These are phyloP conservation scores for Leptographium flavum DNA, from an alignment of 2,329 filamentous ascomycete species.

Conservation along the genomic window DNA sequence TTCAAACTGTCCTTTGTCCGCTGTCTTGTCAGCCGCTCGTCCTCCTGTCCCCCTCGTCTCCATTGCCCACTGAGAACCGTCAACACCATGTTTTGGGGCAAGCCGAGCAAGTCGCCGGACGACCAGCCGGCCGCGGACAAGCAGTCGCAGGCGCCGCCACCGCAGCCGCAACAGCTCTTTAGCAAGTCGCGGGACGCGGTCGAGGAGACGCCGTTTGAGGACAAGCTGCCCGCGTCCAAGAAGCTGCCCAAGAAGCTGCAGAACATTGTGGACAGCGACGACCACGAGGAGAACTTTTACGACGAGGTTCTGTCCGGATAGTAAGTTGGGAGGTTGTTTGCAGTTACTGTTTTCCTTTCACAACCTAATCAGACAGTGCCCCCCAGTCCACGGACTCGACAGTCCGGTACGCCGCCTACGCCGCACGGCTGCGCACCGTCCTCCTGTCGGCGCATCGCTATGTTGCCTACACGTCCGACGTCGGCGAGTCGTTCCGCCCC, in stretches of 20 bases:
- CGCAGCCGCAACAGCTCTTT: slow-evolving; percentile 15
- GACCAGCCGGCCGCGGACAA: slow-evolving; percentile 15
- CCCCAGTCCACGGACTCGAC: slow-evolving; percentile 72
- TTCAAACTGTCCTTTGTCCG: neutral
- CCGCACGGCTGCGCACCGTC: slow-evolving; percentile 70
- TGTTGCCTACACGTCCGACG: slow-evolving; percentile 91
- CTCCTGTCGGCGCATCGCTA: slow-evolving; percentile 86
- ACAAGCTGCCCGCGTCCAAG: slow-evolving; percentile 31
- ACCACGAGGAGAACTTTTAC: slow-evolving; percentile 58
- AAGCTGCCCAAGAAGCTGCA: slow-evolving; percentile 42
- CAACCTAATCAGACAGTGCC: slow-evolving; percentile 29
- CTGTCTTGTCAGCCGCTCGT: neutral
- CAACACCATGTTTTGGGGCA: slow-evolving; percentile 27
- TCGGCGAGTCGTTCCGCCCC: slow-evolving; percentile 90
- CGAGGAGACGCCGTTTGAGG: no score
- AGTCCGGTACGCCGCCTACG: slow-evolving; percentile 87
- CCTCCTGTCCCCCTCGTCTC: neutral
- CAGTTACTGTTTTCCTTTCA: neutral
- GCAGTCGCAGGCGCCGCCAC: slow-evolving; percentile 6
- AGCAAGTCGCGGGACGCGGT: slow-evolving; percentile 12
- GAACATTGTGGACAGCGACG: slow-evolving; percentile 40
- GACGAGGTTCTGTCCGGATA: slow-evolving; percentile 66
- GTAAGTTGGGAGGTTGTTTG: slow-evolving; percentile 36
- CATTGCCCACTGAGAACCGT: neutral
- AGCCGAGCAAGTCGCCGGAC: slow-evolving; percentile 15